These are phyloP conservation scores for Mycena chlorophos DNA, from an alignment of 768 basidiomycete species.

Conservation along the genomic window DNA sequence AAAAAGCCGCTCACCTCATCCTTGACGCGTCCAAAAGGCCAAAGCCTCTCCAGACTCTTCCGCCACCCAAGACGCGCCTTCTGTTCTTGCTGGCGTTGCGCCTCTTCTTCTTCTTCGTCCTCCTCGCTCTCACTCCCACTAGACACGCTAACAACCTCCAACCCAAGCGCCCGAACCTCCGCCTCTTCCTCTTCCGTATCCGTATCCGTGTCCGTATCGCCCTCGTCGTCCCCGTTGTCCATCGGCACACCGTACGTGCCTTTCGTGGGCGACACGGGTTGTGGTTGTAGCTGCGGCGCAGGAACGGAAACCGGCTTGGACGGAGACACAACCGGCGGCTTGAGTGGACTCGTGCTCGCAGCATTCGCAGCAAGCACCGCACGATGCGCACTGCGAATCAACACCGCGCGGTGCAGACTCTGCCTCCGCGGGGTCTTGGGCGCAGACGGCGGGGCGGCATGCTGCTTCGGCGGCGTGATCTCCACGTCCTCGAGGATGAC, in stretches of 20 bases:
- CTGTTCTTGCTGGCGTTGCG: slow-evolving; percentile 16
- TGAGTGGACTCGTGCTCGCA: background rate
- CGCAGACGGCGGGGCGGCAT: slow-evolving; percentile 21
- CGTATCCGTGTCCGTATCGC: slow-evolving; percentile 2
- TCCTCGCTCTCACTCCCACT: slow-evolving; percentile 39
- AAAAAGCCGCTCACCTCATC: slow-evolving; percentile 22
- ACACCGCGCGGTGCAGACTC: slow-evolving; percentile 66
- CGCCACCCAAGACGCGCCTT: slow-evolving; percentile 18
- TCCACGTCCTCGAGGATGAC: slow-evolving; percentile 73
- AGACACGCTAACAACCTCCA: slow-evolving; percentile 44
- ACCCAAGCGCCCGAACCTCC: slow-evolving; percentile 50
- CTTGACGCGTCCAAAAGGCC: slow-evolving; percentile 24
- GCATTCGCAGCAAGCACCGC: slow-evolving; percentile 51
- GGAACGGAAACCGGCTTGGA: background rate
- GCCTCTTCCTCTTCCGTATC: slow-evolving; percentile 48
- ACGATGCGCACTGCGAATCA: slow-evolving; percentile 69
- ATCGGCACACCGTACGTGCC: background rate
- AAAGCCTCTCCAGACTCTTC: slow-evolving; percentile 23
- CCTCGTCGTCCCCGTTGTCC: background rate
- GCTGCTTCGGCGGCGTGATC: slow-evolving; percentile 13
- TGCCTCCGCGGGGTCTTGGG: slow-evolving; percentile 34
- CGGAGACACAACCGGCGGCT: background rate
- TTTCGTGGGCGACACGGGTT: background rate
- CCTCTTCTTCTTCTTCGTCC: slow-evolving; percentile 23
- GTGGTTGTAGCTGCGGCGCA: too few species aligned